Percentiles rank a stretch among this genome's conserved stretches.
phyloP scores from a whole-genome alignment of 331 rosid genomes.

The Acacia pycnantha region DNA sequence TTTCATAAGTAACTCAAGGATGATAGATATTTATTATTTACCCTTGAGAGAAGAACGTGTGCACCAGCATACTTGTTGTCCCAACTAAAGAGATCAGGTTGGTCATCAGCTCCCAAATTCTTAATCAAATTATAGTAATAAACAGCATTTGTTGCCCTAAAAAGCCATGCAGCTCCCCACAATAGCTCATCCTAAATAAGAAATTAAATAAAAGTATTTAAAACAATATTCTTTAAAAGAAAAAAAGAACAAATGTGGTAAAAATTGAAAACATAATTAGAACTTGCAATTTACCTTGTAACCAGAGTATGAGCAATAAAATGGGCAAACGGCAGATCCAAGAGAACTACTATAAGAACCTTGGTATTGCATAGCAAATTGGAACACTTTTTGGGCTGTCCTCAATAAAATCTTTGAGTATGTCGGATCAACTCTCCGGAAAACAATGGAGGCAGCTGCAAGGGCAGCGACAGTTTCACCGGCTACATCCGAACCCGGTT shows the following conservation, averaged over 20 bases:
- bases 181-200: conserved; percentile 69
- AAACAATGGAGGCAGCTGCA: conserved; percentile 84
- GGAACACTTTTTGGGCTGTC: conserved; percentile 66
- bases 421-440: conserved; percentile 56
- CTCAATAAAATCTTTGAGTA: conserved; percentile 55
- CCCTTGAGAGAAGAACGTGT: conserved; percentile 49
- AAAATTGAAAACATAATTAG: neutral
- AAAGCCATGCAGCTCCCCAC: conserved; percentile 97
- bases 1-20: too few species aligned
- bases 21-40: neutral
- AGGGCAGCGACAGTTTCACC: conserved; percentile 91
- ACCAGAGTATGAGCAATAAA: conserved; percentile 95
- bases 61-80: conserved; percentile 98
- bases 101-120: conserved; percentile 75
- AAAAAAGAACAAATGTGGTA: neutral
- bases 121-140: conserved; percentile 59
- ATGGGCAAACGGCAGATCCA: conserved; percentile 85
- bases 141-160: conserved; percentile 73
- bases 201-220: neutral
- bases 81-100: conserved; percentile 88
- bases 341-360: conserved; percentile 87
- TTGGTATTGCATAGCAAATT: conserved; percentile 67
- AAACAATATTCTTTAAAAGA: neutral
- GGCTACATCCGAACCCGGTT: conserved; percentile 89
- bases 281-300: conserved; percentile 57